Evolutionary conservation across 176 grass and related monocot genomes (phyloP), one percentile per base, ranked within the genome.

Genomic region (Guadua angustifolia): DNA sequence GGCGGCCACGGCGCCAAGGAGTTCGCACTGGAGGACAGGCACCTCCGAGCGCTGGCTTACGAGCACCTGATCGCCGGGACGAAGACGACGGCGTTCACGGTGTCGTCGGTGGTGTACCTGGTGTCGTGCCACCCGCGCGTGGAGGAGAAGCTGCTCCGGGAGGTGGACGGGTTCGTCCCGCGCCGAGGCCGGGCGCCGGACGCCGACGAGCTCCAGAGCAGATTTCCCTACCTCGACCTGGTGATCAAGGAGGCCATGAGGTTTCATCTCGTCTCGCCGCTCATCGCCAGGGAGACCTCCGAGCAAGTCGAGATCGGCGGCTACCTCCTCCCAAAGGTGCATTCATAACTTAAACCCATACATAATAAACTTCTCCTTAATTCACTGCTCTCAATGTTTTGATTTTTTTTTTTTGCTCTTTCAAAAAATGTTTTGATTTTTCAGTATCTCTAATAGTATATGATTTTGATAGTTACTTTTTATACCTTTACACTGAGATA

Each of bases 1-100:
- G 60, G 78, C 32, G 29, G 78, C 42, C n/a, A 2, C 50, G 82
- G 52, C 25, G 61, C 39, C 7, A 84, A 84, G 87, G 79, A 92
- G 22, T 56, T 94, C 6, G 81, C 70, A 19, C 78, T 90, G 65
- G 88, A 86, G 79, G 88, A 93, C 80, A 63, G 83, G 75, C 88
- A 99, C 80, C 59, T 99, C 18, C 79, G 93, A 35, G 93, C 96
- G 22, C 93, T 99, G 80, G 85, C 89, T 46, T 92, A 92, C 59
- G 96, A 99, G 83, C 96, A 99, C 86, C 93, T 99, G 36, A 84
- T 99, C 83, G 96, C 96, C n/a, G 96, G 96, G n/a, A 92, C 96
- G 13, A 95, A 92, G 85, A 99, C 96, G 32, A 99, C 93, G 36
- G 93, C 93, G 11, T 99, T 99, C 85, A 99, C 96, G 36, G 79